Evolutionary conservation across 2,329 filamentous ascomycete genomes (phyloP).

Genomic region (Macroventuria anomochaeta): DNA sequence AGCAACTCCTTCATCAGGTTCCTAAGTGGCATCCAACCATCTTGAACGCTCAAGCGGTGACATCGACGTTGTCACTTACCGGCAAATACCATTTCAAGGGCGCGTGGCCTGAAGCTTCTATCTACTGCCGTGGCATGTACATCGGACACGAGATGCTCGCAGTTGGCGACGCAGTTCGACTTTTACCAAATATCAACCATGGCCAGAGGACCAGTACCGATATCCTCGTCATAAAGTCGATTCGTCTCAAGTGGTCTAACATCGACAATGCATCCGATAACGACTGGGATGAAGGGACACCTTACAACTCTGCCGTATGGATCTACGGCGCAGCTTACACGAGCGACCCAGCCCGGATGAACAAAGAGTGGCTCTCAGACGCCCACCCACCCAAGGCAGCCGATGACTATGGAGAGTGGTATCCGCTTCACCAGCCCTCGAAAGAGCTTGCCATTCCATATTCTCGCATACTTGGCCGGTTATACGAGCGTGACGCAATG

Average conservation of each 20-base stretch:
- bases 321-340: slow-evolving; percentile 60
- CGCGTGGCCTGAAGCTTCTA: slow-evolving; percentile 59
- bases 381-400: slow-evolving; percentile 26
- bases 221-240: slow-evolving; percentile 61
- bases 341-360: slow-evolving; percentile 40
- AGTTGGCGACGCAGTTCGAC: slow-evolving; percentile 61
- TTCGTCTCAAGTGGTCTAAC: slow-evolving; percentile 58
- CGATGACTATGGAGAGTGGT: slow-evolving; percentile 59
- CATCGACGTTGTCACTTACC: slow-evolving; percentile 61
- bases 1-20: slow-evolving; percentile 55
- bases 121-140: slow-evolving; percentile 63
- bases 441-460: slow-evolving; percentile 57
- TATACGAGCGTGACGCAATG: slow-evolving; percentile 60
- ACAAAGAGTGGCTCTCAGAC: slow-evolving; percentile 33
- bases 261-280: slow-evolving; percentile 57
- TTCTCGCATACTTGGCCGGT: slow-evolving; percentile 60
- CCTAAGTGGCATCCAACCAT: slow-evolving; percentile 61
- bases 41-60: slow-evolving; percentile 59
- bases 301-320: slow-evolving; percentile 56
- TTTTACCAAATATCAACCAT: slow-evolving; percentile 42
- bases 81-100: slow-evolving; percentile 62
- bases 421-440: slow-evolving; percentile 53
- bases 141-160: slow-evolving; percentile 63
- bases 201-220: slow-evolving; percentile 52
- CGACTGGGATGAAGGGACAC: slow-evolving; percentile 54